Evolutionary conservation across 2,329 filamentous ascomycete species (phyloP).

Genomic region (Achaetomium macrosporum): DNA sequence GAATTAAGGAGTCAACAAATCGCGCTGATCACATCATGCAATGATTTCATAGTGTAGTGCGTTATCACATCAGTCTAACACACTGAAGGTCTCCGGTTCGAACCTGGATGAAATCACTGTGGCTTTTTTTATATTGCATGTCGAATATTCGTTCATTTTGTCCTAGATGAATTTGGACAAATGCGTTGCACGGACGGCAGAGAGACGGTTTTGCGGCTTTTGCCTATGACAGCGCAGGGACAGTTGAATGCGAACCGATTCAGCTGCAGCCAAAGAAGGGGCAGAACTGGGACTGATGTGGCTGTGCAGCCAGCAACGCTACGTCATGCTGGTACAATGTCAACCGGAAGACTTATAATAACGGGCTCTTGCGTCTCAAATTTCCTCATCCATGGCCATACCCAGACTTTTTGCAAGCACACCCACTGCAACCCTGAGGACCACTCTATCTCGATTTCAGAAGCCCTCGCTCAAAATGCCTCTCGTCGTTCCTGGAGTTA

Average conservation of each 20-base stretch:
- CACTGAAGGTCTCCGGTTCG: constrained; percentile 31
- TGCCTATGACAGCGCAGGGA: too few species aligned
- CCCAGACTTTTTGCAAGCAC: not conserved
- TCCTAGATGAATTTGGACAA: not conserved
- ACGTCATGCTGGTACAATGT: not conserved
- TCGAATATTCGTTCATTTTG: not conserved
- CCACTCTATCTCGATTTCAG: not conserved
- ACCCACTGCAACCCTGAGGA: too few species aligned
- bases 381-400: not conserved
- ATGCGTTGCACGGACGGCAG: too few species aligned
- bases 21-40: not conserved
- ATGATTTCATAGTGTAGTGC: constrained; percentile 33
- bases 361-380: not conserved
- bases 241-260: not conserved
- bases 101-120: constrained; percentile 20
- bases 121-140: not conserved
- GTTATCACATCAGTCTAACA: constrained; percentile 47
- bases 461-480: constrained; percentile 46
- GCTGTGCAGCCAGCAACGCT: not conserved
- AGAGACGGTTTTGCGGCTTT: not conserved
- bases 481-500: constrained; percentile 58
- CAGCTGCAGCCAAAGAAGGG: not conserved
- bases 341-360: too few species aligned
- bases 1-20: too few species aligned
- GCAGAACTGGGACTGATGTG: not conserved